Evolutionary conservation across 2,329 filamentous ascomycete genomes (phyloP), one percentile per base, ranked within the genome.

Genomic region (Calonectria honghensis): DNA sequence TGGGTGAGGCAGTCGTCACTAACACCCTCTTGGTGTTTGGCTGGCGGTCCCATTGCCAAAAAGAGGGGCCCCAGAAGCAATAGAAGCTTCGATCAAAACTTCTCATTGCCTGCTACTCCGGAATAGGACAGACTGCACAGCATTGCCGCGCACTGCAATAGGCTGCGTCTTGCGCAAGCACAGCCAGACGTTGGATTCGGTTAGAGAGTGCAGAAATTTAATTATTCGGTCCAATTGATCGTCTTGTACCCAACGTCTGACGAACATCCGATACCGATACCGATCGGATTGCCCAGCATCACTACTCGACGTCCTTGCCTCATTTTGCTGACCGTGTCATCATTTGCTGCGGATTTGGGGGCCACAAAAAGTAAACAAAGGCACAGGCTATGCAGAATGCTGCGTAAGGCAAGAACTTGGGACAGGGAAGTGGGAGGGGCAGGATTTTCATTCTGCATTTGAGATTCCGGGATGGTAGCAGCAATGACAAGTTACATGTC

Each of bases 81-180:
- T 70, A 41, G 70, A 75, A 75, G 59, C 70, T 73, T 75, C 73
- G 48, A 75, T 75, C 67, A 13, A 65, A 57, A 72, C 68, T 35
- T 68, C 35, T 35, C 45, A 45, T 14, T 24, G 24, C 14, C n/a
- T 63, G 32, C 61, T 48, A 50, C 35, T 18, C 35, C 57, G 16
- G 37, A 24, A 20, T 48, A 48, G 45, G 45, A 48, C 45, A 24
- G 20, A 13, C 45, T 48, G 45, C 57, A 63, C 27, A 41, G 32
- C 27, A 51, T 64, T 54, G 37, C n/a, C 45, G n/a, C 41, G 59
- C 32, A 24, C 32, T 32, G 50, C 35, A n/a, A 59, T 39, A 24
- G 39, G 45, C 37, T 57, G 35, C 14, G 51, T 50, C 51, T 31
- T 63, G 51, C 37, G 29, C 41, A 32, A 9, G 61, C 14, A 65